phyloP scores from a whole-genome alignment of 2,329 filamentous ascomycete genomes.

The Zopfia rhizophila region DNA sequence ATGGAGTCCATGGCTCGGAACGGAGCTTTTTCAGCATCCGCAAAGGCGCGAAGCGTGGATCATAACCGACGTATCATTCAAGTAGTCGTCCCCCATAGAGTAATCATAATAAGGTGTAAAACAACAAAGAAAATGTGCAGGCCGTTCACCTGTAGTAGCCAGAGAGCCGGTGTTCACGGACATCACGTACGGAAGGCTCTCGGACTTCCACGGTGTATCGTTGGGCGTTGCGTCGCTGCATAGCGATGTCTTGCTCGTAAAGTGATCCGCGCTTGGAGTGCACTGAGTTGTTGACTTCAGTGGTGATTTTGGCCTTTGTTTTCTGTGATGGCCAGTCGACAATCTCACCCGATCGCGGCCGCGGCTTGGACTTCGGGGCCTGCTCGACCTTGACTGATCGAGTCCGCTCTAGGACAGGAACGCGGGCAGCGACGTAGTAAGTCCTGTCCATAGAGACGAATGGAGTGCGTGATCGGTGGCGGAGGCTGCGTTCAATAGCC shows the following conservation, averaged over 20 bases:
- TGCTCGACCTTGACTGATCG: conserved; percentile 48
- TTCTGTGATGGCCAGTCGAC: conserved; percentile 45
- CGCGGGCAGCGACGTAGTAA: conserved; percentile 55
- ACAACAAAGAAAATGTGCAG: conserved; percentile 19
- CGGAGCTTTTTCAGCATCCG: conserved; percentile 37
- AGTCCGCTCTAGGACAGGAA: conserved; percentile 35
- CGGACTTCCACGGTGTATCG: conserved; percentile 55
- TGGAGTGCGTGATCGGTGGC: conserved; percentile 47
- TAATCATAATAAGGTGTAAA: conserved; percentile 13
- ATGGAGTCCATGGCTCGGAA: conserved; percentile 28
- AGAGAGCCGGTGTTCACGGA: conserved; percentile 49
- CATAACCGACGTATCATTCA: too few relatives aligned
- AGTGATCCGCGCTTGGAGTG: conserved; percentile 53
- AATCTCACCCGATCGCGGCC: conserved; percentile 49
- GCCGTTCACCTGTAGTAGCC: conserved; percentile 52
- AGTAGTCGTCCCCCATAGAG: too few relatives aligned
- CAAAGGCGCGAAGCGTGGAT: conserved; percentile 21
- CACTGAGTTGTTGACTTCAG: conserved; percentile 42
- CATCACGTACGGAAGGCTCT: conserved; percentile 49
- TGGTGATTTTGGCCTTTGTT: conserved; percentile 28
- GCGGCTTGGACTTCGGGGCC: conserved; percentile 37
- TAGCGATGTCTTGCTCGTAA: conserved; percentile 52
- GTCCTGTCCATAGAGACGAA: conserved; percentile 57
- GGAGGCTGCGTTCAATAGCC: conserved; percentile 53
- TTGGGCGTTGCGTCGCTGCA: conserved; percentile 47